Evolutionary conservation across 108 stramenopile genomes (phyloP).

Genomic region (Cyclotella choctawhatcheeana): DNA sequence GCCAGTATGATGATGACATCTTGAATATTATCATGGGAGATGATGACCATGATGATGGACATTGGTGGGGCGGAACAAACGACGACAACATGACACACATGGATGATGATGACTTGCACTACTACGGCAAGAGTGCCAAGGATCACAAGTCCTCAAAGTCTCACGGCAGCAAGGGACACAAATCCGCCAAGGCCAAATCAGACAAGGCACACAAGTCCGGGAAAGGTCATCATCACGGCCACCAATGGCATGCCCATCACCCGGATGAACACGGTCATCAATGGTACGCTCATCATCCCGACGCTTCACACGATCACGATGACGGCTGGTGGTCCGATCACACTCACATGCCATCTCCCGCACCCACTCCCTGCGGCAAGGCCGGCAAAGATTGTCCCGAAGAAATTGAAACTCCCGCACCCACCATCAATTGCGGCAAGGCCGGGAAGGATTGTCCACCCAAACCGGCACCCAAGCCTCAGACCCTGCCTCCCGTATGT

Average conservation of each 20-base stretch:
- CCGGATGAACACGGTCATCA: neutral
- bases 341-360: constrained; percentile 5
- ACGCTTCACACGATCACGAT: neutral
- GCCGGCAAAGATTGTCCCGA: constrained; percentile 22
- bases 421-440: constrained; percentile 17
- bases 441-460: constrained; percentile 9
- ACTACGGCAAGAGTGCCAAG: constrained; percentile 1
- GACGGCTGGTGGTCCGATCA: neutral
- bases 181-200: constrained; percentile 27
- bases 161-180: constrained; percentile 7
- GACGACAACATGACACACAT: neutral
- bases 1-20: neutral
- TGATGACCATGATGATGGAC: neutral
- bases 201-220: constrained; percentile 15
- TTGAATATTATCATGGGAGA: neutral
- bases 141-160: no score
- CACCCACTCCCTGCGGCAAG: constrained; percentile 24
- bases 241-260: neutral
- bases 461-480: neutral
- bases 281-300: neutral
- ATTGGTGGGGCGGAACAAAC: neutral
- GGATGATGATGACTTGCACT: neutral
- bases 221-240: neutral
- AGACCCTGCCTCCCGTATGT: constrained; percentile 15
- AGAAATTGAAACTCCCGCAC: constrained; percentile 1